Evolutionary conservation across 768 basidiomycete species (phyloP), one percentile per base, ranked within the genome.

Genomic region (Auriculariales sp.): DNA sequence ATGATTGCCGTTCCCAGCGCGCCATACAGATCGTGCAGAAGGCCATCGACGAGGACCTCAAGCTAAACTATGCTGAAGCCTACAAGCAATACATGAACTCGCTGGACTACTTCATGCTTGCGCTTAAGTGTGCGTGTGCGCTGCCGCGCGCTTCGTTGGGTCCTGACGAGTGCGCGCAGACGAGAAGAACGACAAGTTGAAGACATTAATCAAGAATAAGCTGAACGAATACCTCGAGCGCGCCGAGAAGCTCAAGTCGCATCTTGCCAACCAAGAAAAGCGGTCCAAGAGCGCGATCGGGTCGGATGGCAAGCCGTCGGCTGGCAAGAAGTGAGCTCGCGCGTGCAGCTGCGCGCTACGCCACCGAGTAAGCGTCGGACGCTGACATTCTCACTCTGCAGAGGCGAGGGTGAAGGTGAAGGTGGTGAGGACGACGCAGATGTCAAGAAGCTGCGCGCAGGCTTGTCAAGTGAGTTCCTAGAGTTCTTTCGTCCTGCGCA

Each of bases 91-190:
- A 95, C 68, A 83, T 85, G 71, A 94, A 97, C 72, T 75, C 89
- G 1, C 75, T 98, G 52, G 95, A 99, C 62, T 99, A 94, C 63
- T 99, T 99, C 65, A 90, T 97, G 86, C 85, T 97, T 56, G 92
- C 93, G 7, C 71, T 90, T 62, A 93, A 92, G 66, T 93, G 91
- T 92, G 55, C 52, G 78, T 66, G 25, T 36, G 4, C 11, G 36
- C n/a, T 46, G 15, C 32, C 36, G 28, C 45, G 0, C 49, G 10
- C 34, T 39, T 22, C 19, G 17, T 2, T 50, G 19, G 27, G 7
- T 46, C 49, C 15, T 45, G 4, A 15, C 34, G 22, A 19, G 19
- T 15, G 15, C 28, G 46, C 33, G 3, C 61, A 88, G 85, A 89
- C 59, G 88, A 92, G 71, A 93, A 89, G 78, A 98, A 95, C 66